Evolutionary conservation across 2,329 filamentous ascomycete genomes (phyloP).

Genomic region (Fusarium pseudonygamai): DNA sequence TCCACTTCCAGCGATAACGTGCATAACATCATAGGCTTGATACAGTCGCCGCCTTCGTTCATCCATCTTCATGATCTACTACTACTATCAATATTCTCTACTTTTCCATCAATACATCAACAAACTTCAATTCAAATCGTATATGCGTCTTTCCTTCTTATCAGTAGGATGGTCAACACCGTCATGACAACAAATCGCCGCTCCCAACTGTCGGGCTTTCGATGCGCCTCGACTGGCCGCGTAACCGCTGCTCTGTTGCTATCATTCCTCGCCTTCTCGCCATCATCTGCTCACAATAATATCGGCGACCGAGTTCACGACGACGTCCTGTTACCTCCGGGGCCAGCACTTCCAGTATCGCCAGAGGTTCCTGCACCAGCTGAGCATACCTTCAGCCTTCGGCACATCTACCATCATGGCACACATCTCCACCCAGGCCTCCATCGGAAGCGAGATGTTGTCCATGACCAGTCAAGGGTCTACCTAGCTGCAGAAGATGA

Average conservation of each 20-base stretch:
- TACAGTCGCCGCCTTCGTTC: slow-evolving; percentile 29
- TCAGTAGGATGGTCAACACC: slow-evolving; percentile 16
- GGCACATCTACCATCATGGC: slow-evolving; percentile 94
- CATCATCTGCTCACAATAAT: slow-evolving; percentile 50
- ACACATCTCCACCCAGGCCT: slow-evolving; percentile 80
- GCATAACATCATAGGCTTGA: slow-evolving; percentile 44
- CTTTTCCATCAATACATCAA: slow-evolving; percentile 14
- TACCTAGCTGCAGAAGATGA: slow-evolving; percentile 71
- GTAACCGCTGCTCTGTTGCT: slow-evolving; percentile 71
- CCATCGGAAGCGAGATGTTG: slow-evolving; percentile 79
- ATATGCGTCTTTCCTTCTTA: slow-evolving; percentile 5
- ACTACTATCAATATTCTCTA: slow-evolving; percentile 5
- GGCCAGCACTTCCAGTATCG: slow-evolving; percentile 52
- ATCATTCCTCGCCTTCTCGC: slow-evolving; percentile 71
- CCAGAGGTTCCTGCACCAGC: slow-evolving; percentile 57
- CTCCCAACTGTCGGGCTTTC: slow-evolving; percentile 27
- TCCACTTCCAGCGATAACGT: slow-evolving; percentile 34
- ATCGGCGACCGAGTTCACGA: slow-evolving; percentile 51
- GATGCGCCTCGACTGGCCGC: slow-evolving; percentile 67
- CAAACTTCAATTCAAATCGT: neutral
- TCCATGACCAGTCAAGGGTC: slow-evolving; percentile 61
- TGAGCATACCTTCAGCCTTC: slow-evolving; percentile 73
- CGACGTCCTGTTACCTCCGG: slow-evolving; percentile 55
- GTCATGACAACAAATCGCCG: slow-evolving; percentile 35
- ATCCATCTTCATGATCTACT: slow-evolving; percentile 9